Evolutionary conservation across 225 moss, liverwort and hornwort species (phyloP).

Genomic region (Anthoceros angustus): DNA sequence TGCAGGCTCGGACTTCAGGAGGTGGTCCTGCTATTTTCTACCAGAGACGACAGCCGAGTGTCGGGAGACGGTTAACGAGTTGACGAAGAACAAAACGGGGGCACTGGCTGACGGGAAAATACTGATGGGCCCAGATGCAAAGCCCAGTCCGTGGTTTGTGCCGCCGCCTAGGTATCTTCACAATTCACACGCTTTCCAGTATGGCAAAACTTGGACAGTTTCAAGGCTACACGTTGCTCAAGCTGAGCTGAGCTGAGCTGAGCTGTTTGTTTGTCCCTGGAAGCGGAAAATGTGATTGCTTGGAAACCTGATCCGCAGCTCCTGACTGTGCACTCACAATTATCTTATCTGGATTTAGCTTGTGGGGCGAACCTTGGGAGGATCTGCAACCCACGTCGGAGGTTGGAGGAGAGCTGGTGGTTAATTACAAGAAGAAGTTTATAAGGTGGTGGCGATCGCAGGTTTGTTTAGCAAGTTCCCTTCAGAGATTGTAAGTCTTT

Average conservation of each 20-base stretch:
- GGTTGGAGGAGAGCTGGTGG: conserved; percentile 10
- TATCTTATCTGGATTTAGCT: conserved; percentile 7
- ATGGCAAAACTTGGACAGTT: background rate
- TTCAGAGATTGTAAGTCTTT: background rate
- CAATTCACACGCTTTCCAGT: background rate
- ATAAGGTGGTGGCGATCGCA: conserved; percentile 24
- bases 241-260: background rate
- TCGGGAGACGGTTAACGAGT: conserved; percentile 4
- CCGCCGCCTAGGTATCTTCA: background rate
- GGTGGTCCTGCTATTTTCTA: conserved; percentile 29
- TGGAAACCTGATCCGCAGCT: conserved; percentile 16
- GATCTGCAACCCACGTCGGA: conserved; percentile 28
- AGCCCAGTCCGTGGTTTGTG: conserved; percentile 1
- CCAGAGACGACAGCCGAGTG: conserved; percentile 20
- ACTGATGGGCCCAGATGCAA: conserved; percentile 4
- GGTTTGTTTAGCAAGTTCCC: background rate
- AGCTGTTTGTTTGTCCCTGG: background rate
- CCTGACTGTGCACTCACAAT: conserved; percentile 10
- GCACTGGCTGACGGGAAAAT: conserved; percentile 15
- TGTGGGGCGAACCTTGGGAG: conserved; percentile 26
- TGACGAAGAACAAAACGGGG: conserved; percentile 8
- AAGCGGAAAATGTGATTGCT: conserved; percentile 8
- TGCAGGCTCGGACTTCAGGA: conserved; percentile 7
- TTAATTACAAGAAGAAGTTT: conserved; percentile 11
- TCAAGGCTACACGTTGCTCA: background rate